Evolutionary conservation across 371 early-diverging fungal genomes (phyloP), one percentile per base, ranked within the genome.

Genomic region (Mucor lusitanicus): DNA sequence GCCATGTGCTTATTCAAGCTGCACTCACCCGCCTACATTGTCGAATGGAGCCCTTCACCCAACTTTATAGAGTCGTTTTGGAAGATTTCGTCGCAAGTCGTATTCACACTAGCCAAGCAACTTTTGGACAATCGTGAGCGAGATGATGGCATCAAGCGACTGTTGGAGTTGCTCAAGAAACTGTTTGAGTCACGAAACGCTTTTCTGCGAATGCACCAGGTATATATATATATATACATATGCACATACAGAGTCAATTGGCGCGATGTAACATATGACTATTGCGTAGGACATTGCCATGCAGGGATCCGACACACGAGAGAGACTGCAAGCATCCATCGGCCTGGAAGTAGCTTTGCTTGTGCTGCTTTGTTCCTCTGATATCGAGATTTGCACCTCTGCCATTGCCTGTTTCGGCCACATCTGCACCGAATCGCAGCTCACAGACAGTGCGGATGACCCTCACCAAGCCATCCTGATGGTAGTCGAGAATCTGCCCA

Each of bases 261-360:
- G 8, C 46, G 6, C 11, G 1, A 21, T 8, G 11, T 46, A 21
- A 46, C 46, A 2, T n/a, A 3, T 6, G 5, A 6, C 17, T 44
- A 8, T 3, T 2, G 0, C 70, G 37, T 46, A 78, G 73, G 84
- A 85, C 3, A 67, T 78, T 19, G 81, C 87, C 19, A 75, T 75
- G 59, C 75, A 83, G 66, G 90, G 85, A 12, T 75, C 86, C 32
- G 84, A 85, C 39, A 77, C 84, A 3, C 83, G 84, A 8, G 92
- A 92, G 58, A 72, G 91, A 33, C 69, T 90, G 30, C 87, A 88
- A 46, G 90, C 93, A 7, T 84, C 87, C 27, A 88, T 92, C 39
- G 88, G 89, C 2, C 68, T 94, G 39, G 96, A 95, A 70, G 88
- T 91, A 23, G 89, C 91, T 0, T 81, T 95, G 9, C 72, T 94